A percentile compares a stretch with the other conserved stretches of the same genome.
These are phyloP conservation scores for Bremia lactucae DNA, from an alignment of 352 stramenopile genomes.

Conservation along the genomic window DNA sequence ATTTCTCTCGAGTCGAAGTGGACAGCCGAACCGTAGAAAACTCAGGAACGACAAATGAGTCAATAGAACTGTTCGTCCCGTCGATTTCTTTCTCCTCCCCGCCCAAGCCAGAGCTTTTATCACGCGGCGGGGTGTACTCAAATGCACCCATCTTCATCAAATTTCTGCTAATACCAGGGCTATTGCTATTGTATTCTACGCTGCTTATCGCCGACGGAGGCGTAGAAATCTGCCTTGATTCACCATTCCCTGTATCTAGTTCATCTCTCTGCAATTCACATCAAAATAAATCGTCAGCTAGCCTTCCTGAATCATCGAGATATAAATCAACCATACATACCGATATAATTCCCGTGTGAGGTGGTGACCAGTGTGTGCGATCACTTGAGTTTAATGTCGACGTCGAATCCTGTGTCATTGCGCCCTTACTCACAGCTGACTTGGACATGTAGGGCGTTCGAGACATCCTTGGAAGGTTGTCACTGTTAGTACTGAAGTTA, in stretches of 20 bases:
- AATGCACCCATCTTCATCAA: constrained; percentile 77
- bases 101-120: constrained; percentile 12
- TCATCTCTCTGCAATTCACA: constrained; percentile 6
- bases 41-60: constrained; percentile 35
- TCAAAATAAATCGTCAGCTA: background rate
- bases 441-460: constrained; percentile 56
- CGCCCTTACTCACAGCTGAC: constrained; percentile 14
- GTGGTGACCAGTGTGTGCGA: constrained; percentile 41
- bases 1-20: constrained; percentile 11
- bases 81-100: constrained; percentile 16
- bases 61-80: constrained; percentile 21
- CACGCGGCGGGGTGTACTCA: constrained; percentile 51
- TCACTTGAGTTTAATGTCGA: constrained; percentile 42
- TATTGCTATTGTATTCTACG: constrained; percentile 45
- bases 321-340: constrained; percentile 13
- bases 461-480: constrained; percentile 49
- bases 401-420: constrained; percentile 25
- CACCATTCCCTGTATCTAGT: constrained; percentile 9
- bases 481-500: constrained; percentile 49
- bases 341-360: constrained; percentile 35
- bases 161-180: constrained; percentile 60
- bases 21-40: constrained; percentile 43
- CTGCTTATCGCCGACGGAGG: constrained; percentile 67
- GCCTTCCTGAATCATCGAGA: background rate
- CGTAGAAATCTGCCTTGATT: constrained; percentile 25